phyloP scores from a whole-genome alignment of 352 stramenopile genomes.

The Hyaloperonospora brassicae region DNA sequence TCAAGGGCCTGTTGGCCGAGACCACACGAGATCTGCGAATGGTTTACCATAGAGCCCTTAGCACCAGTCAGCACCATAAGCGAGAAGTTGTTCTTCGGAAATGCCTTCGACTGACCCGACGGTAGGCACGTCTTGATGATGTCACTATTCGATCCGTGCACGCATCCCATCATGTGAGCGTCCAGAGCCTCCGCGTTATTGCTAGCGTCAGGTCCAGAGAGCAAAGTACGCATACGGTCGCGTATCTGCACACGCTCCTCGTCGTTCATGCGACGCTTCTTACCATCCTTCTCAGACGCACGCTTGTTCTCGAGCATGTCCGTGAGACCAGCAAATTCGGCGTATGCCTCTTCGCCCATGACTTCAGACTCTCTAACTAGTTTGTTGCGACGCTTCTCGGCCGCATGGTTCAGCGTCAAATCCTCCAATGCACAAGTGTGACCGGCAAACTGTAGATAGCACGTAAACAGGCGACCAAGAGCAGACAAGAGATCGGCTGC shows the following conservation, averaged over 20 bases:
- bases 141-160: conserved; percentile 88
- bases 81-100: conserved; percentile 98
- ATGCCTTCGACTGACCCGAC: conserved; percentile 93
- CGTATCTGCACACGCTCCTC: conserved; percentile 60
- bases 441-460: conserved; percentile 96
- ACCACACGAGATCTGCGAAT: conserved; percentile 97
- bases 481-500: conserved; percentile 77
- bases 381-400: conserved; percentile 87
- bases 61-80: conserved; percentile 99
- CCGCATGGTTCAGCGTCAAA: conserved; percentile 91
- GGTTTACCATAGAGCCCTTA: conserved; percentile 99
- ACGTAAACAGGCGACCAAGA: conserved; percentile 92
- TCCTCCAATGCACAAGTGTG: conserved; percentile 99
- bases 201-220: conserved; percentile 60
- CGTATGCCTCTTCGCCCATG: conserved; percentile 75
- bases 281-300: conserved; percentile 36
- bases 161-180: conserved; percentile 86
- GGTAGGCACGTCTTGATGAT: conserved; percentile 99
- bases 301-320: conserved; percentile 62
- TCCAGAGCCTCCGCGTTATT: conserved; percentile 77
- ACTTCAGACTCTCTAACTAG: conserved; percentile 84
- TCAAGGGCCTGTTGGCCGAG: conserved; percentile 99
- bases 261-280: conserved; percentile 84
- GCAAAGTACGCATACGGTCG: conserved; percentile 64
- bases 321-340: conserved; percentile 71